These are phyloP conservation scores for Torulaspora microellipsoides DNA, from an alignment of 805 yeast species.

Conservation along the genomic window DNA sequence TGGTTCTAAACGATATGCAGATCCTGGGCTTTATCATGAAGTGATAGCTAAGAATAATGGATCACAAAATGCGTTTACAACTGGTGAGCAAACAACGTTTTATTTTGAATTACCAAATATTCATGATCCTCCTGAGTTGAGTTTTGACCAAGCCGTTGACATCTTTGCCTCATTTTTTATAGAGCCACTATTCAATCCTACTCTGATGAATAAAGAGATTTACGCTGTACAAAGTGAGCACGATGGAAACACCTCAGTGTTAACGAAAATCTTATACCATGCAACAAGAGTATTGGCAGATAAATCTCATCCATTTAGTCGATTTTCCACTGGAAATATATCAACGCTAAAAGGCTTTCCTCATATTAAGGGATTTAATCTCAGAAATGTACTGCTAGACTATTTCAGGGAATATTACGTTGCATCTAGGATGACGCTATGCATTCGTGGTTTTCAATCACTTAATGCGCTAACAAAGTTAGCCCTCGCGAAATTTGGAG, in stretches of 20 bases:
- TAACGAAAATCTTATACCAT: conserved; percentile 51
- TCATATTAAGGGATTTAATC: conserved; percentile 32
- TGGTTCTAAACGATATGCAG: conserved; percentile 53
- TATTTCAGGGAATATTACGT: conserved; percentile 42
- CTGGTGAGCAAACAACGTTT: conserved; percentile 61
- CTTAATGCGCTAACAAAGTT: conserved; percentile 51
- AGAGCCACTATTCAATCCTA: conserved; percentile 46
- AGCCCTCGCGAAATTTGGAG: conserved; percentile 42
- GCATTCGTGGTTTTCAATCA: conserved; percentile 63
- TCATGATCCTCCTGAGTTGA: conserved; percentile 31
- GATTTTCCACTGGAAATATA: conserved; percentile 62
- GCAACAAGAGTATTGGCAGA: conserved; percentile 51
- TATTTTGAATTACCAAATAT: conserved; percentile 56
- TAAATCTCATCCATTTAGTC: conserved; percentile 47
- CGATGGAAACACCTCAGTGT: conserved; percentile 42
- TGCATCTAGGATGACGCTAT: conserved; percentile 51
- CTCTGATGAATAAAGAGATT: conserved; percentile 46
- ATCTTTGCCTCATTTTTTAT: conserved; percentile 50
- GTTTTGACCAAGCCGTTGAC: conserved; percentile 44
- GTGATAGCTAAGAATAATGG: conserved; percentile 50
- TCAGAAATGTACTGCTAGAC: conserved; percentile 35
- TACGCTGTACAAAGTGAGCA: conserved; percentile 66
- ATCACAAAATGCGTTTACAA: conserved; percentile 59
- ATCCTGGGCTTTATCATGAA: conserved; percentile 43
- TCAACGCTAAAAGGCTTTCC: conserved; percentile 43